Percentiles rank a stretch among this genome's conserved stretches.
These are phyloP conservation scores for Amaranthus hypochondriacus DNA, from an alignment of 148 eudicot genomes.

Conservation along the genomic window DNA sequence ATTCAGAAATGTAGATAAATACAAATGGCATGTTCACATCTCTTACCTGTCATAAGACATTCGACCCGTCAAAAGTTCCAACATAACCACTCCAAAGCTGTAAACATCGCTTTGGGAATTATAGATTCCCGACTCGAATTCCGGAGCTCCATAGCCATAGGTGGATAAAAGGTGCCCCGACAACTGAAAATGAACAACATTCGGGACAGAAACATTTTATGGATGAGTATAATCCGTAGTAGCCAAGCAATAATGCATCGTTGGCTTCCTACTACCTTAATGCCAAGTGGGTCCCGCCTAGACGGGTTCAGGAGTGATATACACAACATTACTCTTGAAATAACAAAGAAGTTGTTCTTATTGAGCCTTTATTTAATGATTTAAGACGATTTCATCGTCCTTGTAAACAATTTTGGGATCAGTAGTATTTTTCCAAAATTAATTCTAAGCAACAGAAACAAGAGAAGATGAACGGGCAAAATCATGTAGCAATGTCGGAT, in stretches of 20 bases:
- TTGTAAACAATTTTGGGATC: too few relatives aligned
- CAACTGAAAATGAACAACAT: conserved; percentile 45
- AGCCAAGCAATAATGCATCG: too few relatives aligned
- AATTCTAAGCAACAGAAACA: neutral
- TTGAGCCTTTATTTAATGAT: too few relatives aligned
- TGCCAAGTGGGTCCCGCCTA: too few relatives aligned
- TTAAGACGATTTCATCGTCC: too few relatives aligned
- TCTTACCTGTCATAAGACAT: conserved; percentile 87
- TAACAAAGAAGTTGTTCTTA: too few relatives aligned
- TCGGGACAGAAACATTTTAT: too few relatives aligned
- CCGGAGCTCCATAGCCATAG: conserved; percentile 95
- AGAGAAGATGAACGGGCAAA: neutral
- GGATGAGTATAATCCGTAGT: too few relatives aligned
- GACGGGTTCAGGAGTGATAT: too few relatives aligned
- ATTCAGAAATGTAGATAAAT: conserved; percentile 5
- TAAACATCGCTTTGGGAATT: conserved; percentile 84
- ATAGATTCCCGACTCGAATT: conserved; percentile 88
- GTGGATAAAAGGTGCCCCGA: conserved; percentile 80
- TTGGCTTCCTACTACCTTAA: too few relatives aligned
- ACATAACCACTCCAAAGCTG: conserved; percentile 97
- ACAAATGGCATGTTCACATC: neutral
- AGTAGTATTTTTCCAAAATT: too few relatives aligned
- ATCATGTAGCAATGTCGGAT: neutral
- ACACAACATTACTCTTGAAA: too few relatives aligned
- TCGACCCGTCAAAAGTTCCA: conserved; percentile 94